Base-by-base conservation (phyloP, 139 green algal genomes). In the Parachlorella kessleri region DNA sequence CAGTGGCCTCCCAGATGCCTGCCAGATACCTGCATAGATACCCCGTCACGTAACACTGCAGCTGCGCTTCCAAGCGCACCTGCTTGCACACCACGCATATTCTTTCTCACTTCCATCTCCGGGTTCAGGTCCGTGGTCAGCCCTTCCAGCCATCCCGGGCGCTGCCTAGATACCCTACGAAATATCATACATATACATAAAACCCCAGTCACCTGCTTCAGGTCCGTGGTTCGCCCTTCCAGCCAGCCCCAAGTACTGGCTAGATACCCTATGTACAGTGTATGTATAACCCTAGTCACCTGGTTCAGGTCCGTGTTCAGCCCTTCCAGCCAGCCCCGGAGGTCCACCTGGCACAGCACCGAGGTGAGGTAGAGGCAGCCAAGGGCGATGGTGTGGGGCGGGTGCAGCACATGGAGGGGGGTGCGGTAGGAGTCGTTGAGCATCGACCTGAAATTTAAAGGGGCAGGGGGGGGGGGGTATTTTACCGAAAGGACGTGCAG, bases 341-440 rank as follows among this genome's bases (percentile, higher is more conserved):
- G 72, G 67, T 90, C 81, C 10, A 85, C 24, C 18, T 71, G 55
- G 40, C 64, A 75, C 32, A 90, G 70, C 14, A 77, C 80, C n/a
- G 65, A 78, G 21, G 88, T 88, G 70, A 94, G 55, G 59, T 83
- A 84, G 30, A 95, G 41, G 78, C 84, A 88, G 23, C 76, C 90
- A 32, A 95, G 72, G 8, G 90, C 92, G 18, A 95, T 73, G 24
- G 95, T 70, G 76, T 95, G 82, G 2, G 92, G 92, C 40, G 92
- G 83, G 39, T 93, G 81, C 64, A 92, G 40, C 53, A 96, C 79
- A 30, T 74, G 70, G 2, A 89, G 68, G 70, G 93, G 82, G 6
- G 81, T 91, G 35, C 73, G 66, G 82, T 91, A 94, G 6, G 78
- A 82, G 78, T 96, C 92, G 39, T 92, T 94, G 7, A 94, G 68